Evolutionary conservation across 2,329 filamentous ascomycete genomes (phyloP).

Genomic region (Microdochium trichocladiopsis): DNA sequence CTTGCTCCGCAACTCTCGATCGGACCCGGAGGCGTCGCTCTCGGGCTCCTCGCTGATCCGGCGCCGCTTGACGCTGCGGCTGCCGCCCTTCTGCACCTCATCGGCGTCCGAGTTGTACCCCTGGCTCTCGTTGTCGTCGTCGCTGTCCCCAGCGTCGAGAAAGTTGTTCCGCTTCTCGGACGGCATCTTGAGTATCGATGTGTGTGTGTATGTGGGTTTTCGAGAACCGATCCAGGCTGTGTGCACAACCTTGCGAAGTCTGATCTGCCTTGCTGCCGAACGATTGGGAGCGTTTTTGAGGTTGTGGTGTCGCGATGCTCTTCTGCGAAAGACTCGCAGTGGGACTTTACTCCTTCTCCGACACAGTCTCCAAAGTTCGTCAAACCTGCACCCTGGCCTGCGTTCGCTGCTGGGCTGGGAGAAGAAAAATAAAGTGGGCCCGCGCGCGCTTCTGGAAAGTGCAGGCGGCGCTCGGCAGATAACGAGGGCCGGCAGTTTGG

Average conservation of each 20-base stretch:
- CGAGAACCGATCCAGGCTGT: no score
- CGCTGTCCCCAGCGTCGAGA: constrained; percentile 53
- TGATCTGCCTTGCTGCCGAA: no score
- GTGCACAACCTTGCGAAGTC: neutral
- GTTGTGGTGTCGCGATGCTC: neutral
- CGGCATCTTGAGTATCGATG: constrained; percentile 40
- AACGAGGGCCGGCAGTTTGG: no score
- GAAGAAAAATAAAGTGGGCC: neutral
- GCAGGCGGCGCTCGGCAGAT: no score
- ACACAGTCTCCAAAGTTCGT: no score
- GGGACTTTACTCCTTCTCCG: no score
- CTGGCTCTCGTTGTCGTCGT: constrained; percentile 43
- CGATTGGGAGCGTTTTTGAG: neutral
- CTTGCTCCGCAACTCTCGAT: constrained; percentile 14
- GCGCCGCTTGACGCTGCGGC: constrained; percentile 52
- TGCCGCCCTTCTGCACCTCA: constrained; percentile 58
- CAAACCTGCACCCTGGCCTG: no score
- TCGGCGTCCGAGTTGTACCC: constrained; percentile 62
- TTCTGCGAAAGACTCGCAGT: no score
- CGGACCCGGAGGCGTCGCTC: constrained; percentile 28
- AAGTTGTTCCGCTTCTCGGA: constrained; percentile 67
- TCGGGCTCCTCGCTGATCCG: constrained; percentile 40
- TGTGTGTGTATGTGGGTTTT: neutral
- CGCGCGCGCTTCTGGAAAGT: neutral
- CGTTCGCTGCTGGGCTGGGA: neutral